phyloP scores from a whole-genome alignment of 495 filamentous ascomycete species.

The Xeromyces bisporus region DNA sequence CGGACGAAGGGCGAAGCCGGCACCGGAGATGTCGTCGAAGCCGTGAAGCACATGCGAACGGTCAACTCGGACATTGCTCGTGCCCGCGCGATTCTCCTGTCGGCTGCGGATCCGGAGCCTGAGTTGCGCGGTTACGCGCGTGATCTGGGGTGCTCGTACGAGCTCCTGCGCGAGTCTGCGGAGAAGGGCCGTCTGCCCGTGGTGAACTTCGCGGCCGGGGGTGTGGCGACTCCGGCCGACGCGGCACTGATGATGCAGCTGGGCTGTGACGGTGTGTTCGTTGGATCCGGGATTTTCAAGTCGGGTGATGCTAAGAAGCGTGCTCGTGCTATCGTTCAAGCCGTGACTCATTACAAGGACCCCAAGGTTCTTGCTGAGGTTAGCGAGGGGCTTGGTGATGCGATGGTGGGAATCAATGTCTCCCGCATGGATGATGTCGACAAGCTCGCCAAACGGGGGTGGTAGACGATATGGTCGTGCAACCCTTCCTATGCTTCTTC shows the following conservation, averaged over 20 bases:
- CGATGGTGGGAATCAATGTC: slow-evolving; percentile 89
- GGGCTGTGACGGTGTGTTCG: slow-evolving; percentile 95
- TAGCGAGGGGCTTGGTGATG: slow-evolving; percentile 72
- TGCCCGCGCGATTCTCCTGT: slow-evolving; percentile 43
- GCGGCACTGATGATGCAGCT: slow-evolving; percentile 99
- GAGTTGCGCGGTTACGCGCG: slow-evolving; percentile 65
- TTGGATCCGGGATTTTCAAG: slow-evolving; percentile 96
- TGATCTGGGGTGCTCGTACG: slow-evolving; percentile 59
- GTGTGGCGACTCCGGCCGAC: slow-evolving; percentile 89
- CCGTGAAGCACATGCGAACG: slow-evolving; percentile 87
- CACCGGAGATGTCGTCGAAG: slow-evolving; percentile 96
- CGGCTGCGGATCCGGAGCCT: slow-evolving; percentile 47
- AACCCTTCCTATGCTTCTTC: slow-evolving; percentile 3
- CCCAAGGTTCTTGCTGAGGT: slow-evolving; percentile 76
- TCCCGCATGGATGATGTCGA: slow-evolving; percentile 52
- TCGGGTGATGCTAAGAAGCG: slow-evolving; percentile 71
- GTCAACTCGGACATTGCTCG: slow-evolving; percentile 69
- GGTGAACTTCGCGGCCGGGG: slow-evolving; percentile 97
- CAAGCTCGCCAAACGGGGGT: slow-evolving; percentile 75
- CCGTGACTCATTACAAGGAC: slow-evolving; percentile 76
- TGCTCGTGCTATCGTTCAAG: slow-evolving; percentile 87
- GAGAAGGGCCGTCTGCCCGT: slow-evolving; percentile 79
- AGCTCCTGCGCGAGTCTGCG: slow-evolving; percentile 69
- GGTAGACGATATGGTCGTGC: slow-evolving; percentile 45
- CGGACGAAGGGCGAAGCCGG: slow-evolving; percentile 96